Evolutionary conservation across 495 filamentous ascomycete species (phyloP), one percentile per base, ranked within the genome.

Genomic region (Beverwykella pulmonaria): DNA sequence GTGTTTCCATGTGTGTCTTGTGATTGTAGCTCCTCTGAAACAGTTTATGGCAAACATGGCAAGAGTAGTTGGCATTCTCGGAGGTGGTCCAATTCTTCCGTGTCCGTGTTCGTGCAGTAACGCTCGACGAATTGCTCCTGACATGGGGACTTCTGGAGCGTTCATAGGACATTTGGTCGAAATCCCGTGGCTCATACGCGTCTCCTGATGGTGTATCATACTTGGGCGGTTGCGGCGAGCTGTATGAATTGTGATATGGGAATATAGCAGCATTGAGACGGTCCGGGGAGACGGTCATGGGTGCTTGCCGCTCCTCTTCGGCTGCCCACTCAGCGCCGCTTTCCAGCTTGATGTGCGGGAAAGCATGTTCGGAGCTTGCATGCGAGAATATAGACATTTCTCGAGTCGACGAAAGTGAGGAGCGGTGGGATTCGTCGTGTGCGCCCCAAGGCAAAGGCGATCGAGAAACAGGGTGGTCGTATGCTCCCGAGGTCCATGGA

Each of bases 11-110:
- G 76, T 98, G 93, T 58, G 91, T 88, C 73, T 90, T 91, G 76
- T 89, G 92, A 78, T 98, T 98, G 78, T 93, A 97, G 72, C 86
- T 89, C 56, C 93, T 79, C 64, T 90, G 90, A 74, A 97, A 98
- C 8, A 87, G 82, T 77, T 87, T 88, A 23, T 88, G 88, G 75
- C 93, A 98, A 12, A 87, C 76, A 25, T 84, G 79, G 74, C 93
- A 98, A 62, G 86, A 76, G 73, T 87, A 90, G 59, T 89, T 92
- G 44, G 91, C 90, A 76, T 92, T 87, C 63, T 88, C 88, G 52
- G 83, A 83, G 29, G 87, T 88, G 26, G 89, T 92, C 54, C 86
- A 76, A 61, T 84, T 83, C 34, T 88, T 82, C 12, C 80, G 79
- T 30, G 79, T 80, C 77, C 72, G 75, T 27, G 44, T 65, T 23